Evolutionary conservation across 768 basidiomycete genomes (phyloP), one percentile per base, ranked within the genome.

Genomic region (Lactifluus subvellereus): DNA sequence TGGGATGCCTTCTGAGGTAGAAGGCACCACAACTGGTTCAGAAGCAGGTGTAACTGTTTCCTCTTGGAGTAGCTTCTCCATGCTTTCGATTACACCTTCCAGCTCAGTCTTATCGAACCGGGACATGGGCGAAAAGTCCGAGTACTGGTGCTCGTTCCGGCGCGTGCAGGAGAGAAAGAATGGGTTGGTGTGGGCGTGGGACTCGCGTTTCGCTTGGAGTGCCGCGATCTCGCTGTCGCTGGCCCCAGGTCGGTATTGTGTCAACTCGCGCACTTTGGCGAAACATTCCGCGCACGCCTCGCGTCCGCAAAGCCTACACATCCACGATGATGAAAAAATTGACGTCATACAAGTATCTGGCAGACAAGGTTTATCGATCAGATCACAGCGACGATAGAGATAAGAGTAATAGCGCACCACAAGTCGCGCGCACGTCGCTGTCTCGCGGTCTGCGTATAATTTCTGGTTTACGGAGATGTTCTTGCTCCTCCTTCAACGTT

Each of bases 321-420:
- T 89, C 85, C 90, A 96, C 35, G 86, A 88, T 61, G 84, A 86
- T 6, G 89, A 88, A 74, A 96, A 96, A 61, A 96, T 85, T 13
- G 94, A 95, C 5, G 92, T 94, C 80, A 92, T 89, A 73, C 94
- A 97, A 2, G 89, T 92, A 74, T 97, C 94, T 96, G 71, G 22
- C 61, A 64, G 53, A 45, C n/a, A 11, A 0, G 30, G 60, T 57
- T 57, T 52, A 59, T 60, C 53, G 55, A 57, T 66, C 56, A 65
- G 59, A 55, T 22, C 57, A 7, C 35, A 49, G 32, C 18, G 40
- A 14, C 57, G 43, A 54, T 13, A 54, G 47, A 49, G 30, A 59
- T 45, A 30, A 32, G 48, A 11, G 30, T 22, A 30, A 32, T 55
- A 45, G 75, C 86, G 60, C 71, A 91, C 91, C 92, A 69, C 92